These are phyloP conservation scores for Tetraselmis striata DNA, from an alignment of 139 green algal genomes.

Conservation along the genomic window DNA sequence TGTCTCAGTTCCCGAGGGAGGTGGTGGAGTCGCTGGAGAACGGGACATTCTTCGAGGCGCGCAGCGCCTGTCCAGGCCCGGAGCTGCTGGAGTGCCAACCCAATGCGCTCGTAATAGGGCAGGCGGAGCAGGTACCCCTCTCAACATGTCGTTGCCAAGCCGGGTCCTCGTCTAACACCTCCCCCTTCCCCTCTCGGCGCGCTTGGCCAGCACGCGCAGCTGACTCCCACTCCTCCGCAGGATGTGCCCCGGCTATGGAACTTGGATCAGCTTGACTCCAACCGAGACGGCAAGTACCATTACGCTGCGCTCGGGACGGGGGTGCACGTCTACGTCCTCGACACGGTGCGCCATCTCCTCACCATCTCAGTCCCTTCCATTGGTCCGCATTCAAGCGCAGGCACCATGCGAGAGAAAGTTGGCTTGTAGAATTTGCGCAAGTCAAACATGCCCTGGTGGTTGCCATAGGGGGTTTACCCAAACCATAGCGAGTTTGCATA, in stretches of 20 bases:
- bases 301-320: background rate
- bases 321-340: conserved; percentile 7
- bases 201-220: too few species aligned
- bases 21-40: background rate
- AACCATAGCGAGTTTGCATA: conserved; percentile 1
- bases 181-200: too few species aligned
- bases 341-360: background rate
- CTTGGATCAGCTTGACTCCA: conserved; percentile 2
- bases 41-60: background rate
- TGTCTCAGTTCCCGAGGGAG: background rate
- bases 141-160: background rate
- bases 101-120: background rate
- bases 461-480: conserved; percentile 2
- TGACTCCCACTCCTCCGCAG: too few species aligned
- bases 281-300: background rate
- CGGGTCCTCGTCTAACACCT: too few species aligned
- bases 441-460: too few species aligned
- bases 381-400: too few species aligned
- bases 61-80: background rate
- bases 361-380: too few species aligned
- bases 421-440: too few species aligned
- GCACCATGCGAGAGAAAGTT: too few species aligned
- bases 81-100: background rate
- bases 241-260: background rate
- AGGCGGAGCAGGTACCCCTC: background rate